A percentile compares a stretch with the other conserved stretches of the same genome.
These are phyloP conservation scores for Trichoderma brevicompactum DNA, from an alignment of 2,329 filamentous ascomycete genomes.

Conservation along the genomic window DNA sequence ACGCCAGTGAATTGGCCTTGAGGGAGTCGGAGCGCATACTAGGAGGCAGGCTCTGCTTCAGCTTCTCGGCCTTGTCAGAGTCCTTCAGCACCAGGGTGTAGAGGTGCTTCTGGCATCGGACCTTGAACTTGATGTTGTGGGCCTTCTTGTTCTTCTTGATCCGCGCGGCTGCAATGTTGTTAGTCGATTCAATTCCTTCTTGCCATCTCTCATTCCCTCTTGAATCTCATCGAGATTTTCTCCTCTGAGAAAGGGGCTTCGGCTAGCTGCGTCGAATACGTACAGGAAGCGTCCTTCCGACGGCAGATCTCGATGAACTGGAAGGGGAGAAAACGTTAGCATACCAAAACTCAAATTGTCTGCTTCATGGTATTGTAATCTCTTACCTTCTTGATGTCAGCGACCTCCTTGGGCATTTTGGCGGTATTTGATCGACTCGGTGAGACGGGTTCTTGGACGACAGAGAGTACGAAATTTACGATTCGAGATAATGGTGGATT, in stretches of 20 bases:
- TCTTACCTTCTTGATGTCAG: conserved; percentile 87
- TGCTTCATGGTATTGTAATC: background rate
- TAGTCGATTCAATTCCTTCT: conserved; percentile 37
- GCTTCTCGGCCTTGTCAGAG: conserved; percentile 99
- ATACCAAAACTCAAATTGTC: background rate
- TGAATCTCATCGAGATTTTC: background rate
- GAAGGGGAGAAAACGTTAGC: conserved; percentile 45
- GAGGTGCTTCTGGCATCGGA: conserved; percentile 93
- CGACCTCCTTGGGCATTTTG: conserved; percentile 98
- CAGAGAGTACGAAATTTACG: conserved; percentile 27
- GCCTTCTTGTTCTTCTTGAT: conserved; percentile 95
- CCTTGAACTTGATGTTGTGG: conserved; percentile 99
- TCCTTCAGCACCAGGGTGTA: conserved; percentile 99
- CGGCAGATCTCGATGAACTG: conserved; percentile 99
- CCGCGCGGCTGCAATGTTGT: conserved; percentile 67
- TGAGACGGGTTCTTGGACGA: conserved; percentile 32
- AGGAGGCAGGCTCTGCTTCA: conserved; percentile 97
- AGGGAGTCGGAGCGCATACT: conserved; percentile 64
- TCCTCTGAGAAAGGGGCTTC: conserved; percentile 6
- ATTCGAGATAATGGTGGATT: conserved; percentile 32
- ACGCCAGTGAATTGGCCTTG: background rate
- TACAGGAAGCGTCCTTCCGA: conserved; percentile 99
- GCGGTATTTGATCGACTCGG: conserved; percentile 50
- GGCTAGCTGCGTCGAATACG: conserved; percentile 50
- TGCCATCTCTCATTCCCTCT: conserved; percentile 13